These are phyloP conservation scores for Debaryomyces hansenii DNA, from an alignment of 805 yeast species.

Conservation along the genomic window DNA sequence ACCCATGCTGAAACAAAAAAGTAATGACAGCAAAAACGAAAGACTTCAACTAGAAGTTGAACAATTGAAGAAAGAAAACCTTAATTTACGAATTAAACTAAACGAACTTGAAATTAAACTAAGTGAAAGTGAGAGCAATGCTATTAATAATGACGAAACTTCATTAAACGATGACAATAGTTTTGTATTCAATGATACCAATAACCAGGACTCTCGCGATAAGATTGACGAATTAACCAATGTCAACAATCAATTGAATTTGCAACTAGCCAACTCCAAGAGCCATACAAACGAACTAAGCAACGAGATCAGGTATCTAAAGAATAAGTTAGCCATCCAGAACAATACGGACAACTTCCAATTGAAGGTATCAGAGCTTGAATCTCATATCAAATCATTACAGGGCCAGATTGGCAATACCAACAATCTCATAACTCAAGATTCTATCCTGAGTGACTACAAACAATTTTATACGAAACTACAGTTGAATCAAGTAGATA, in stretches of 20 bases:
- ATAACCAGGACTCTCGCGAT: background rate
- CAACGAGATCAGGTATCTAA: constrained; percentile 15
- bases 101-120: constrained; percentile 7
- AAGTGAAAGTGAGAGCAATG: constrained; percentile 1
- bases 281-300: constrained; percentile 16
- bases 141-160: background rate
- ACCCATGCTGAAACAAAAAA: background rate
- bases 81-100: constrained; percentile 5
- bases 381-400: constrained; percentile 1
- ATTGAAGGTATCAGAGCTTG: background rate
- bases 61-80: constrained; percentile 7
- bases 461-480: constrained; percentile 23
- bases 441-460: constrained; percentile 20
- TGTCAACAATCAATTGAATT: constrained; percentile 9
- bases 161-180: background rate
- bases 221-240: constrained; percentile 3
- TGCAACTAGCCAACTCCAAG: constrained; percentile 13
- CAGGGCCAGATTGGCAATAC: constrained; percentile 15
- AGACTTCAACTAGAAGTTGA: constrained; percentile 6
- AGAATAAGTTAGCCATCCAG: background rate
- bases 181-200: background rate
- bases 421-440: constrained; percentile 11
- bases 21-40: constrained; percentile 1
- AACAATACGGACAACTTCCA: background rate
- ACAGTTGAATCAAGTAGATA: constrained; percentile 30